Evolutionary conservation across 2,329 filamentous ascomycete genomes (phyloP), one percentile per base, ranked within the genome.

Genomic region (Nemania abortiva): DNA sequence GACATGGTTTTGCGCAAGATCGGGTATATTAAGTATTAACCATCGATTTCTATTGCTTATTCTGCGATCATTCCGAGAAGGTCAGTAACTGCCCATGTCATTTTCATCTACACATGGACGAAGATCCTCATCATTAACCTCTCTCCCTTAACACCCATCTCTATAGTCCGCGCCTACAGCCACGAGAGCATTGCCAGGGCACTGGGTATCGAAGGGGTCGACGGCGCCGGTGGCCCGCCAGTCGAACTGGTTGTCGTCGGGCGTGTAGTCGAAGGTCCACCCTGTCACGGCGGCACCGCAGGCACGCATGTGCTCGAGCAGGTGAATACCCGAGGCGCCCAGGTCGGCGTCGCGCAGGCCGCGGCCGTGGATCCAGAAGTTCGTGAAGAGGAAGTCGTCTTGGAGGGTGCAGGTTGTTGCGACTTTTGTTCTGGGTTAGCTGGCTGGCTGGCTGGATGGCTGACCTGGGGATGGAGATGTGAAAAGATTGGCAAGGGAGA

Each of bases 181-280:
- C 29, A 39, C 20, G 4, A 66, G 42, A 7, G 64, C 57, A 11
- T n/a, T 15, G 15, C 58, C 42, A 11, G 57, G 58, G 22, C 37
- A 66, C 6, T n/a, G 7, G 18, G 2, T 27, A 22, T 53, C 58
- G n/a, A 63, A 52, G 6, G 39, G 18, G 29, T 63, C 64, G 3
- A 65, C 53, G 18, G n/a, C n/a, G 9, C 53, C 62, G 2, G 27
- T 53, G 1, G 63, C 59, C 13, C 9, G 6, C 63, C 67, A 69
- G 60, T 70, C 68, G 47, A 59, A 70, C 22, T 64, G 7, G 49
- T 22, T 34, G 57, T 70, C 64, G 31, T 55, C 39, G 27, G 59
- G 64, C 27, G 65, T 68, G 18, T 68, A 70, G 39, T 65, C 37
- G 37, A 70, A 70, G 2, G 22, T 61, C 68, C 68, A 70, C 10